Percentiles rank a stretch among this genome's conserved stretches.
phyloP scores from a whole-genome alignment of 169 alveolate species.

The Plasmodium ovale region DNA sequence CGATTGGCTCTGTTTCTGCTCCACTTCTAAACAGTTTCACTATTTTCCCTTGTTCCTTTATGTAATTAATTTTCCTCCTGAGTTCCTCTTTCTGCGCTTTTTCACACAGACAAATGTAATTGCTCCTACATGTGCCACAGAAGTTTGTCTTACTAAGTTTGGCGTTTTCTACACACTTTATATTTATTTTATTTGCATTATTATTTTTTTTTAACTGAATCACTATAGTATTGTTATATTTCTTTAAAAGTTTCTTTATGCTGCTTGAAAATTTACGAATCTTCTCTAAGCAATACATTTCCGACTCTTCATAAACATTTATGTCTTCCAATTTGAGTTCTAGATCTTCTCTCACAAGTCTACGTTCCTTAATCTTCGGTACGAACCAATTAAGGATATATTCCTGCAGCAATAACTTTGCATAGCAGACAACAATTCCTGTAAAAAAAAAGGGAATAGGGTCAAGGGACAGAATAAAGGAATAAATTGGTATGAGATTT shows the following conservation, averaged over 20 bases:
- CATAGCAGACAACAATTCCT: conserved; percentile 84
- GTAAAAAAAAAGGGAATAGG: conserved; percentile 56
- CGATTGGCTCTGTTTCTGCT: not conserved
- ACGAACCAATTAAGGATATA: conserved; percentile 85
- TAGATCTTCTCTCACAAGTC: conserved; percentile 34
- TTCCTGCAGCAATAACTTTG: conserved; percentile 82
- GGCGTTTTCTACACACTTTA: conserved; percentile 52
- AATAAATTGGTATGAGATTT: not conserved
- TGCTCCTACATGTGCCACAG: conserved; percentile 48
- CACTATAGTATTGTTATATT: conserved; percentile 41
- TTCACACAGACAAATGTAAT: conserved; percentile 49
- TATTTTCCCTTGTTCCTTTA: conserved; percentile 2
- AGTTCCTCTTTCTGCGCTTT: conserved; percentile 38
- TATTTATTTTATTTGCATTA: conserved; percentile 66
- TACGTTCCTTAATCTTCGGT: conserved; percentile 81
- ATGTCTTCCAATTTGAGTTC: conserved; percentile 63
- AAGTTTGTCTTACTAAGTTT: conserved; percentile 20
- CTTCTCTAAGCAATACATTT: conserved; percentile 45
- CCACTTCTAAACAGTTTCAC: too few species aligned
- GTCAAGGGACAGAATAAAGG: conserved; percentile 19
- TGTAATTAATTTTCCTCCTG: conserved; percentile 27
- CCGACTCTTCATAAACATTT: conserved; percentile 65
- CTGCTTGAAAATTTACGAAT: conserved; percentile 52
- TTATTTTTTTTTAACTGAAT: conserved; percentile 37
- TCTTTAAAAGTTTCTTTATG: conserved; percentile 54